These are phyloP conservation scores for Trichoderma semiorbis DNA, from an alignment of 2,329 filamentous ascomycete genomes.

Conservation along the genomic window DNA sequence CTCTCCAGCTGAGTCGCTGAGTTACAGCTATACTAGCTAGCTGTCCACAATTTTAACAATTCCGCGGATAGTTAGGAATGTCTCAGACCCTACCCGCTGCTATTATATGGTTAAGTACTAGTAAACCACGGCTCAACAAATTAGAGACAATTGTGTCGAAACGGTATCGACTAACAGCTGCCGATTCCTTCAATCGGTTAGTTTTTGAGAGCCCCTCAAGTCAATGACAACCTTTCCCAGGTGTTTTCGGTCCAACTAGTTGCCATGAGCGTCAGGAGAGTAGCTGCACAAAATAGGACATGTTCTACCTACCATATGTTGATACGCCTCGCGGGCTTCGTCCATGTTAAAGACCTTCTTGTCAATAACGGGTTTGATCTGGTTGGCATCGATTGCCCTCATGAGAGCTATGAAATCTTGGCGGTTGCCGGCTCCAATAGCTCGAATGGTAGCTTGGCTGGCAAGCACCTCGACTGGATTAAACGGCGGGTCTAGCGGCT, in stretches of 20 bases:
- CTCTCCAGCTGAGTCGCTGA: not conserved
- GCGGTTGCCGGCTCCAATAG: not conserved
- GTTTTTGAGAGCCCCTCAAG: not conserved
- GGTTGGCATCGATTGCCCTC: not conserved
- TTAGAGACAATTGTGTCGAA: not conserved
- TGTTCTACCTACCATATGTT: not conserved
- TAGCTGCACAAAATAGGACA: not conserved
- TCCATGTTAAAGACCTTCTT: not conserved
- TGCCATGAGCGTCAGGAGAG: not conserved
- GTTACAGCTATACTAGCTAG: not conserved
- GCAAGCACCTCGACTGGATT: not conserved
- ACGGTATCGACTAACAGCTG: not conserved
- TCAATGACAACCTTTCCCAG: not conserved
- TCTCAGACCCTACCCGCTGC: not conserved
- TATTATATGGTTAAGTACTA: not conserved
- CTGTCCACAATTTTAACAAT: not conserved
- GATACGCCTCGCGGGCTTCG: not conserved
- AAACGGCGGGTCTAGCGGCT: not conserved
- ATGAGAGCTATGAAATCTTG: not conserved
- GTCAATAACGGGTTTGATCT: not conserved
- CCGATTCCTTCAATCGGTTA: not conserved
- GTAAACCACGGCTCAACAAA: not conserved
- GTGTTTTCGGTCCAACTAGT: not conserved
- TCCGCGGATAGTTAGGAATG: not conserved
- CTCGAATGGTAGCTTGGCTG: not conserved